A percentile compares a stretch with the other conserved stretches of the same genome.
Evolutionary conservation across 1,284 basidiomycete species (phyloP).

Genomic region (Sparassis latifolia): DNA sequence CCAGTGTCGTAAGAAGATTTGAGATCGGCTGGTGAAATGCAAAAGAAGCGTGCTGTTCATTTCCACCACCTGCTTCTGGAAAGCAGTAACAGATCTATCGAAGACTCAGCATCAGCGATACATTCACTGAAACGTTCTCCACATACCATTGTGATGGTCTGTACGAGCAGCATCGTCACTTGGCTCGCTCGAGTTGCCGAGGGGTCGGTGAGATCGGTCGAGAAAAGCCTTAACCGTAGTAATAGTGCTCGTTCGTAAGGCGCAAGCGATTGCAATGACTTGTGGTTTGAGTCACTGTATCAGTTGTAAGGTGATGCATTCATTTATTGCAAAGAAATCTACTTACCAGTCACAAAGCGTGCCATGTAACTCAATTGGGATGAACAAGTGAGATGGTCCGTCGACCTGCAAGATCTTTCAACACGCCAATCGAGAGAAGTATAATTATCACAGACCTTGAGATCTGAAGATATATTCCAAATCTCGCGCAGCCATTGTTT

Average conservation of each 20-base stretch:
- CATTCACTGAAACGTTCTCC: no score
- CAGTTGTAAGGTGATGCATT: no score
- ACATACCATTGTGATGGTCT: constrained; percentile 14
- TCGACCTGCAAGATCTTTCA: no score
- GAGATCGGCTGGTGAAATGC: neutral
- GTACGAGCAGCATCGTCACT: constrained; percentile 9
- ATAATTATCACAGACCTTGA: no score
- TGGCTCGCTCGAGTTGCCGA: constrained; percentile 8
- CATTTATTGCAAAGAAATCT: no score
- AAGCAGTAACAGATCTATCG: constrained; percentile 38
- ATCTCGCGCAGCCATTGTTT: no score
- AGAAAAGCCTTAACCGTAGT: constrained; percentile 12
- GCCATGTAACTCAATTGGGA: constrained; percentile 20
- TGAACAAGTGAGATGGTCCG: neutral
- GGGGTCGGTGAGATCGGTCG: constrained; percentile 3
- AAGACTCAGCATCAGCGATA: neutral
- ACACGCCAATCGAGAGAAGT: no score
- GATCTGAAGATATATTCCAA: no score
- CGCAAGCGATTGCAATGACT: constrained; percentile 14
- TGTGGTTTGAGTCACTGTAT: constrained; percentile 16
- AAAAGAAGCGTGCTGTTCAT: neutral
- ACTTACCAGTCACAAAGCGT: constrained; percentile 22
- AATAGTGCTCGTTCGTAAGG: constrained; percentile 16
- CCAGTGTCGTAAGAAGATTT: constrained; percentile 4
- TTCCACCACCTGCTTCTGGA: constrained; percentile 12